Base-by-base conservation (phyloP, 306 rosid species). In the Cicer arietinum region DNA sequence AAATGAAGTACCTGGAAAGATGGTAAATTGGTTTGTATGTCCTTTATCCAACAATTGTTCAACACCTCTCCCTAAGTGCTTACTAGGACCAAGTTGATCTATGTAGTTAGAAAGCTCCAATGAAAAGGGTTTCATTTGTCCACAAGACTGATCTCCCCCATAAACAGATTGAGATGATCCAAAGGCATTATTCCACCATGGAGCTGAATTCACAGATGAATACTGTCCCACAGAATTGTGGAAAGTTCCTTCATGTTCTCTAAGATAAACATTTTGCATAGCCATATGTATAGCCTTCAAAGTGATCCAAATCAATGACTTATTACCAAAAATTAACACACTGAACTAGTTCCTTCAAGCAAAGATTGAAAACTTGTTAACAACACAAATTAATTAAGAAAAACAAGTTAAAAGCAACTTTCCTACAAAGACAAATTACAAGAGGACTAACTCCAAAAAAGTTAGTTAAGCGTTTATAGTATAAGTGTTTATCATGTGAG, bases 201-300 rank as follows among this genome's bases (percentile, higher is more conserved):
- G 89, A 22, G 71, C 54, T 54, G 92, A 80, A 43, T 58, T 20
- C 71, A 44, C 80, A 77, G 92, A 71, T 53, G 90, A 77, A 72
- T 77, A 14, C 71, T 86, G 89, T 22, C 93, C 93, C 9, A 83
- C 72, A 41, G 82, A 74, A 71, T 85, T 86, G 14, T 70, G 88
- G 10, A 69, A 64, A 81, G 73, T 63, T 68, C 93, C 93, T 83
- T 89, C 96, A 80, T 80, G 89, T 85, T 89, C 98, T 77, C 88
- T 91, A 81, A 83, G 84, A 72, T 69, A 87, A 17, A 81, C 84
- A 48, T 90, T 74, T 82, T 89, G 90, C 91, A 79, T 84, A 67
- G 97, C 88, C 96, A 91, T 91, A 16, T 52, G 16, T 68, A 74
- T 68, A 77, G 37, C 44, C 40, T 58, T 10, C 64, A 58, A 58